These are phyloP conservation scores for Leccinum proximum DNA, from an alignment of 1,284 basidiomycete genomes.

Conservation along the genomic window DNA sequence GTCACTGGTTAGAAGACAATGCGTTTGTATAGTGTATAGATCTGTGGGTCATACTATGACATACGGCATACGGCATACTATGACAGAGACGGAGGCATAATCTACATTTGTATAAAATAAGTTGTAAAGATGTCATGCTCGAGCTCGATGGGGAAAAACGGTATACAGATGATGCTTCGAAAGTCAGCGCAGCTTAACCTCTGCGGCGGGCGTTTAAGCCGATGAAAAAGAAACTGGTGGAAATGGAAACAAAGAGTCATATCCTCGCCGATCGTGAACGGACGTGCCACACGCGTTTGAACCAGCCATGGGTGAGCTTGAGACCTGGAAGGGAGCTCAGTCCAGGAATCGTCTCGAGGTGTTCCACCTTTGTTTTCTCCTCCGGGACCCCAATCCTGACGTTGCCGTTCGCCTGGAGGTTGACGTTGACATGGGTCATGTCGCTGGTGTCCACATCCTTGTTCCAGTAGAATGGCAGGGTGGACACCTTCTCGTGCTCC, in stretches of 20 bases:
- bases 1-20: constrained; percentile 1
- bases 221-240: background rate
- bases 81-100: constrained; percentile 3
- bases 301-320: constrained; percentile 27
- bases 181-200: constrained; percentile 12
- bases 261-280: constrained; percentile 24
- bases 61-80: background rate
- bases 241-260: constrained; percentile 10
- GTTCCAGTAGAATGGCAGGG: constrained; percentile 40
- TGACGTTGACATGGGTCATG: constrained; percentile 22
- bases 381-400: background rate
- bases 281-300: constrained; percentile 31
- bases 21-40: constrained; percentile 3
- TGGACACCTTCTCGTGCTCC: constrained; percentile 36
- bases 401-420: background rate
- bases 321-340: constrained; percentile 23
- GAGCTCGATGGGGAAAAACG: background rate
- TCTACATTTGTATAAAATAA: constrained; percentile 8
- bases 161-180: constrained; percentile 1
- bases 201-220: background rate
- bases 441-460: constrained; percentile 33
- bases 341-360: constrained; percentile 25
- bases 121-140: background rate
- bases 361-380: constrained; percentile 16
- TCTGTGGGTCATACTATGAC: background rate